Base-by-base conservation (phyloP, 768 basidiomycete genomes). In the Baorangia bicolor region DNA sequence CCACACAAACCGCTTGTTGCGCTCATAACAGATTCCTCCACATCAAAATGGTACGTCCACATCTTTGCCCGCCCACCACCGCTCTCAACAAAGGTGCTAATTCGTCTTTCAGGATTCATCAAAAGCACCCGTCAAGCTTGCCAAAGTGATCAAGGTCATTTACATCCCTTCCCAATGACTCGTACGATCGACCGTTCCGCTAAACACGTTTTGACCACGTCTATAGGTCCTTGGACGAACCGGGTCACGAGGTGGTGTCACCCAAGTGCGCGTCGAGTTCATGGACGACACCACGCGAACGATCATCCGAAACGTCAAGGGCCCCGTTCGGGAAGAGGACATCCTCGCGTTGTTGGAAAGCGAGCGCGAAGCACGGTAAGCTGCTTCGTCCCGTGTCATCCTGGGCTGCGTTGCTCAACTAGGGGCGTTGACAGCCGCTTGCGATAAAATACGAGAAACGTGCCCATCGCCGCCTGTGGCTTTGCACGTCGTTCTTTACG, bases 191-290 rank as follows among this genome's bases (percentile, higher is more conserved):
- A 33, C 9, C 34, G 5, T 12, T 16, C 13, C 35, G 10, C 51
- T 57, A 21, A 39, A 31, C n/a, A n/a, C n/a, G n/a, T n/a, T n/a
- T n/a, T n/a, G n/a, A n/a, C n/a, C n/a, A n/a, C n/a, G n/a, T n/a
- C n/a, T n/a, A n/a, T n/a, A 97, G 94, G 93, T 98, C 74, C 88
- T 98, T 69, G 97, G 97, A 70, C 88, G 97, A 69, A 99, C 97
- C 72, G 96, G 96, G 59, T 98, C 95, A 67, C 92, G 96, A 73
- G 96, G 96, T 78, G 96, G 96, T 79, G 94, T 98, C 69, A 98
- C 94, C 58, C 95, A 98, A 81, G 95, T 98, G 77, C 93, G 96
- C 64, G 97, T 99, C 64, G 97, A 98, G 73, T 97, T 99, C 81
- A 88, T 98, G 90, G 96, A 98, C 74, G 95, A 98, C 74, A 85